These are phyloP conservation scores for Triticum monococcum DNA, from an alignment of 176 grass and related monocot genomes.

Conservation along the genomic window DNA sequence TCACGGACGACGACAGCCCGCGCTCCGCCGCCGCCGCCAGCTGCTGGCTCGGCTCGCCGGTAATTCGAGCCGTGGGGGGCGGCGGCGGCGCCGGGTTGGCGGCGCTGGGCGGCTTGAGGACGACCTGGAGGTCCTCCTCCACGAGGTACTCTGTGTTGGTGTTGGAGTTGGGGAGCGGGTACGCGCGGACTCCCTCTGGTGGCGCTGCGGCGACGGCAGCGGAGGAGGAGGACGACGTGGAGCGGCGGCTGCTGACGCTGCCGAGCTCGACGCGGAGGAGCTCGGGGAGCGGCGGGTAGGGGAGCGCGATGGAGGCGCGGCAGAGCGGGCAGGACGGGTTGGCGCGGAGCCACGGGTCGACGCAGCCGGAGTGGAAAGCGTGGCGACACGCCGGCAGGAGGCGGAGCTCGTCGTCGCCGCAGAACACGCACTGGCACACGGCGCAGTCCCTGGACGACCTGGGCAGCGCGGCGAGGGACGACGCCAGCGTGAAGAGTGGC, in stretches of 20 bases:
- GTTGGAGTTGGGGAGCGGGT: constrained; percentile 24
- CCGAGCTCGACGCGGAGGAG: constrained; percentile 78
- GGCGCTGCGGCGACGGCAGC: constrained; percentile 5
- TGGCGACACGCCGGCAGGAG: constrained; percentile 81
- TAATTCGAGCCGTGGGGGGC: background rate
- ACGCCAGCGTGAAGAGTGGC: constrained; percentile 72
- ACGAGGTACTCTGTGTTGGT: constrained; percentile 64
- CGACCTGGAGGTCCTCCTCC: constrained; percentile 82
- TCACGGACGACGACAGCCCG: constrained; percentile 39
- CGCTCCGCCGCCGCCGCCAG: constrained; percentile 26
- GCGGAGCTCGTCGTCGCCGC: constrained; percentile 65
- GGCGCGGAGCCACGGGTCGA: constrained; percentile 67
- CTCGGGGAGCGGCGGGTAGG: constrained; percentile 51
- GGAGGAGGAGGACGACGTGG: constrained; percentile 27
- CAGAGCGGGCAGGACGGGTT: constrained; percentile 87
- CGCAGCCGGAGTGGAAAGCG: constrained; percentile 81
- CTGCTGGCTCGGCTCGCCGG: constrained; percentile 29
- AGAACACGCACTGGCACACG: constrained; percentile 74
- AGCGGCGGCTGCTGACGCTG: constrained; percentile 65
- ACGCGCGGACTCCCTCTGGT: constrained; percentile 11
- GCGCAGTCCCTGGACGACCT: constrained; percentile 81
- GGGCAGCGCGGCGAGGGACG: constrained; percentile 50
- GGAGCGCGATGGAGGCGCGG: constrained; percentile 71
- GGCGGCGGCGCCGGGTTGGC: background rate
- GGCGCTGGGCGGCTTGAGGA: constrained; percentile 51